Base-by-base conservation (phyloP, 1,139 yeast genomes). In the Zygoascus hellenicus region DNA sequence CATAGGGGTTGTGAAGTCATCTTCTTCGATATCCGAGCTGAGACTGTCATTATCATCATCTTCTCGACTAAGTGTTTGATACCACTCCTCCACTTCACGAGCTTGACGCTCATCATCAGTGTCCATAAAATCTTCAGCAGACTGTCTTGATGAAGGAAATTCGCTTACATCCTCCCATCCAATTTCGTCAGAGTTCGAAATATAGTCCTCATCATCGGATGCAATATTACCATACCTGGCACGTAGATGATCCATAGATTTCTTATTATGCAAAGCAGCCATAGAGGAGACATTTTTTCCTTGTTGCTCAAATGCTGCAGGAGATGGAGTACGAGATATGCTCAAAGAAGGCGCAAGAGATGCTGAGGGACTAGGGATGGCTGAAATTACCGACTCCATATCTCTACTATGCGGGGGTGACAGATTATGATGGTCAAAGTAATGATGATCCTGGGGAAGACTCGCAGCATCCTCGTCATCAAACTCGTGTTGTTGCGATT, bases 71-170 rank as follows among this genome's bases (percentile, higher is more conserved):
- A 58, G 45, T 29, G 54, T 55, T 30, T 58, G 54, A 48, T 54
- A 63, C 68, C 68, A 64, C 15, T 56, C 62, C 29, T 61, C 64
- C 9, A 64, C 67, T 31, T 64, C 66, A 4, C 60, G 55, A 46
- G 63, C 66, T 42, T 62, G 53, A 30, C 49, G 55, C 30, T 53
- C 52, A 19, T 56, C 59, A 10, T 55, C 60, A n/a, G 44, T 29
- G 34, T 55, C 58, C 17, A 34, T 35, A 16, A 44, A 48, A 17
- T 29, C 43, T 13, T 39, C 46, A 7, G 15, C 15, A 29, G 22
- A 13, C 1, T 30, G 37, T 5, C 31, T 19, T 2, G 41, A n/a
- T 5, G 33, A 30, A 10, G 14, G 16, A 11, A 19, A n/a, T 6
- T 30, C 28, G 14, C 43, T 43, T 7, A 45, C 43, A 39, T 43